Conservation (phyloP, 768 basidiomycete species). For the Pulveroboletus frians region DNA sequence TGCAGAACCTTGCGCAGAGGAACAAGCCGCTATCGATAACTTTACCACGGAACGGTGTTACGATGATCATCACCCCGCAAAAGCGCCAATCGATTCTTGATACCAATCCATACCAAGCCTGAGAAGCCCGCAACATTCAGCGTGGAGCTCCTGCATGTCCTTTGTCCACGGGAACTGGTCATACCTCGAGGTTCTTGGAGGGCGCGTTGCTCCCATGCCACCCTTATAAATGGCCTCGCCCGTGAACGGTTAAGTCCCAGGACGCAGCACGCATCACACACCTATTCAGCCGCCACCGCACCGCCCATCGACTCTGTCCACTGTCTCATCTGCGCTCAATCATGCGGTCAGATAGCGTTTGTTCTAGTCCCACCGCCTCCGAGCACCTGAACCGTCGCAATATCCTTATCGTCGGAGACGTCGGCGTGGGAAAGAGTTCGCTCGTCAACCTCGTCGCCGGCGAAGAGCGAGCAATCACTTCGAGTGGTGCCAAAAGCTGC, state of each 20-base stretch:
- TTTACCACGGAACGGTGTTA: background rate
- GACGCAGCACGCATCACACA: slow-evolving; percentile 1
- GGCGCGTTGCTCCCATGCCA: background rate
- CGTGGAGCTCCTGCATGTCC: slow-evolving; percentile 2
- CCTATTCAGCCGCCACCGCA: background rate
- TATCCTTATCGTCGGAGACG: slow-evolving; percentile 26
- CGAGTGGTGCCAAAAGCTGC: slow-evolving; percentile 30
- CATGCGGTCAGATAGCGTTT: slow-evolving; percentile 12
- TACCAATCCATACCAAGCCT: background rate
- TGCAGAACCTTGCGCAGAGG: background rate
- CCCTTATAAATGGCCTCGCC: slow-evolving; percentile 11
- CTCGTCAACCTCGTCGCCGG: slow-evolving; percentile 38
- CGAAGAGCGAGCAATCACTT: slow-evolving; percentile 22
- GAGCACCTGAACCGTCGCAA: slow-evolving; percentile 17
- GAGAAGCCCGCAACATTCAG: slow-evolving; percentile 11
- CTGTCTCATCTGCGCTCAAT: background rate
- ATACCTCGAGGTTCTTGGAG: background rate
- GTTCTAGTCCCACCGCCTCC: slow-evolving; percentile 11
- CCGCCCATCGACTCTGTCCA: background rate
- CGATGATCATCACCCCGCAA: background rate
- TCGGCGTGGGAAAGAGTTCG: slow-evolving; percentile 36
- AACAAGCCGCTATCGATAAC: background rate
- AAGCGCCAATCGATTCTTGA: slow-evolving; percentile 9
- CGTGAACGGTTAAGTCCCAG: background rate
- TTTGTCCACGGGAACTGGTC: slow-evolving; percentile 5